Evolutionary conservation across 2,329 filamentous ascomycete species (phyloP), one percentile per base, ranked within the genome.

Genomic region (Stagonosporopsis tanaceti): DNA sequence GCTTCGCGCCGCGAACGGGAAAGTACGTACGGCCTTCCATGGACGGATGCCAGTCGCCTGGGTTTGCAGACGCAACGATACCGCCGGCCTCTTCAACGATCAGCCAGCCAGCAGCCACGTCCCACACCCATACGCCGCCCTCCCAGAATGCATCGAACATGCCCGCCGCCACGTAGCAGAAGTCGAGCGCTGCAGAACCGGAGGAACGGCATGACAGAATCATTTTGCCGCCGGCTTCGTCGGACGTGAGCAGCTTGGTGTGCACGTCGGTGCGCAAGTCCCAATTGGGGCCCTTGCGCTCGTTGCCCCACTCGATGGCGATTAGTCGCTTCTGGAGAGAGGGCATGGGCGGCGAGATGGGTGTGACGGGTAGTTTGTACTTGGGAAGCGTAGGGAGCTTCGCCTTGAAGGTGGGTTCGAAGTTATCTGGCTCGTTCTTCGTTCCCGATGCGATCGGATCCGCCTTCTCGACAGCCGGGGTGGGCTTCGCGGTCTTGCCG

Each of bases 81-180:
- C 76, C 76, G 1, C 76, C 75, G 6, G 76, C 73, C 52, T 77
- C 76, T 46, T 76, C 67, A 0, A 77, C 60, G 22, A 77, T 74
- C n/a, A 69, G 58, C 74, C 75, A 77, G 1, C 76, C 76, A 6
- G 74, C 76, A 7, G 64, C 67, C 2, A 77, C 66, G 38, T 77
- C 76, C 76, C 76, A 77, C 6, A 69, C 56, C 64, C 66, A 76
- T 5, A 71, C 70, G 0, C 75, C 75, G 4, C 69, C 73, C 53
- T 77, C 76, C 75, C 75, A 77, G 50, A 75, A 77, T 0, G 63
- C 53, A 39, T 77, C 75, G 1, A 77, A 46, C 40, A 61, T 64
- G 34, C 75, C 75, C 6, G 71, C 68, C 1, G 74, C 76, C 1
- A 77, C 74, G 55, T 75, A 76, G 62, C 76, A 78, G 50, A 78